Percentiles rank a stretch among this genome's conserved stretches.
These are phyloP conservation scores for Cladosporium austrohemisphaericum DNA, from an alignment of 2,329 filamentous ascomycete genomes.

Conservation along the genomic window DNA sequence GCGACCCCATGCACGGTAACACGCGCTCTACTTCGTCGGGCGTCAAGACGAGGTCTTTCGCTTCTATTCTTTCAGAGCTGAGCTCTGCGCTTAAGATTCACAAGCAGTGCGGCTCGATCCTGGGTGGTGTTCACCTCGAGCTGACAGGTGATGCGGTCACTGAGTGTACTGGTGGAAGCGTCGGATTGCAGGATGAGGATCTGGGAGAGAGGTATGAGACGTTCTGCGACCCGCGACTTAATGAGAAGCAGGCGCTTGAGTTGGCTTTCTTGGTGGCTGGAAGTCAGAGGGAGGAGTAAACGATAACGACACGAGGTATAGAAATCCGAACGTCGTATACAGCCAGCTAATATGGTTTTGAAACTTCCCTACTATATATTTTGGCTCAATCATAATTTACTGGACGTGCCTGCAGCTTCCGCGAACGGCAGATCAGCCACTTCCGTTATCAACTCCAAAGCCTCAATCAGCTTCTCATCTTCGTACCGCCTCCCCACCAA, in stretches of 20 bases:
- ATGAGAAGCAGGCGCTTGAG: constrained; percentile 97
- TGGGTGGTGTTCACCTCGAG: constrained; percentile 93
- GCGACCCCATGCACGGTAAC: constrained; percentile 96
- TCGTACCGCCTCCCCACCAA: constrained; percentile 51
- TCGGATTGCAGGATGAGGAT: constrained; percentile 82
- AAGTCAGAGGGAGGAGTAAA: constrained; percentile 26
- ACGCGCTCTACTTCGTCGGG: constrained; percentile 64
- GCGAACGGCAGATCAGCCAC: background rate
- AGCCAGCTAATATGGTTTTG: no score
- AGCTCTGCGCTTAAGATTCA: constrained; percentile 81
- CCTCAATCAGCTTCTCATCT: constrained; percentile 51
- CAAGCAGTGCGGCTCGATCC: constrained; percentile 74
- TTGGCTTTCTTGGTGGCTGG: constrained; percentile 90
- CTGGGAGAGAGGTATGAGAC: constrained; percentile 88
- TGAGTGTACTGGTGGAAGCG: constrained; percentile 88
- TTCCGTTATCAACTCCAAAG: background rate
- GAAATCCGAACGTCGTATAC: background rate
- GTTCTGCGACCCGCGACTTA: constrained; percentile 91
- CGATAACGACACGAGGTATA: background rate
- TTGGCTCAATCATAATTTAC: background rate
- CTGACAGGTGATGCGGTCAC: constrained; percentile 94
- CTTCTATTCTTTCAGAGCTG: constrained; percentile 83
- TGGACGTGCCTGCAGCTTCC: background rate
- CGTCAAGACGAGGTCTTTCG: constrained; percentile 90
- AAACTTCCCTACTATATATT: no score